Evolutionary conservation across 129 eudicot genomes (phyloP).

Genomic region (Artemisia argyi): DNA sequence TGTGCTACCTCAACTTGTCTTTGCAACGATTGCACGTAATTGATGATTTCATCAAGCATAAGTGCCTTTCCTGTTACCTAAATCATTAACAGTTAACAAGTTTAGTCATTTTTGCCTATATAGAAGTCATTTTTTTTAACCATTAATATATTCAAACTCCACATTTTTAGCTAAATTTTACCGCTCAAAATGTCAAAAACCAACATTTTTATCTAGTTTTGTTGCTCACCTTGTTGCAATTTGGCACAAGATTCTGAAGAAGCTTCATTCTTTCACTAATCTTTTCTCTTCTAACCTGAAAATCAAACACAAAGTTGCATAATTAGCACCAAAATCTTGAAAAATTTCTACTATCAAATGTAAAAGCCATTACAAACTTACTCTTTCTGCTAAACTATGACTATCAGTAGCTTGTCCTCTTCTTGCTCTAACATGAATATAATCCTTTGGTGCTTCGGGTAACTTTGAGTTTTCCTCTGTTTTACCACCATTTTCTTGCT

Average conservation of each 20-base stretch:
- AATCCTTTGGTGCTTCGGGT: constrained; percentile 36
- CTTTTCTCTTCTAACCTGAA: constrained; percentile 84
- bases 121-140: not conserved
- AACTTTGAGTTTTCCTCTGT: constrained; percentile 40
- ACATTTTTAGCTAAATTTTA: not conserved
- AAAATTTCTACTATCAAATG: not conserved
- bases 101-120: not conserved
- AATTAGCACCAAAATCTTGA: constrained; percentile 12
- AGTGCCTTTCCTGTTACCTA: constrained; percentile 95
- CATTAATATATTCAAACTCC: not conserved
- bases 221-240: constrained; percentile 87
- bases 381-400: constrained; percentile 96
- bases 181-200: not conserved
- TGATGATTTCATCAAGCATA: constrained; percentile 96
- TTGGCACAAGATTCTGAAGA: constrained; percentile 95
- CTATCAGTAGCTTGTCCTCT: constrained; percentile 99
- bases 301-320: constrained; percentile 6
- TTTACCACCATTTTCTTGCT: constrained; percentile 33
- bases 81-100: not conserved
- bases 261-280: constrained; percentile 96
- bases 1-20: constrained; percentile 89
- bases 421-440: constrained; percentile 82
- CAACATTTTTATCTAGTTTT: constrained; percentile 20
- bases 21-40: constrained; percentile 90
- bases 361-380: constrained; percentile 22